Evolutionary conservation across 768 basidiomycete genomes (phyloP).

Genomic region (Termitomyces eurrhizus): DNA sequence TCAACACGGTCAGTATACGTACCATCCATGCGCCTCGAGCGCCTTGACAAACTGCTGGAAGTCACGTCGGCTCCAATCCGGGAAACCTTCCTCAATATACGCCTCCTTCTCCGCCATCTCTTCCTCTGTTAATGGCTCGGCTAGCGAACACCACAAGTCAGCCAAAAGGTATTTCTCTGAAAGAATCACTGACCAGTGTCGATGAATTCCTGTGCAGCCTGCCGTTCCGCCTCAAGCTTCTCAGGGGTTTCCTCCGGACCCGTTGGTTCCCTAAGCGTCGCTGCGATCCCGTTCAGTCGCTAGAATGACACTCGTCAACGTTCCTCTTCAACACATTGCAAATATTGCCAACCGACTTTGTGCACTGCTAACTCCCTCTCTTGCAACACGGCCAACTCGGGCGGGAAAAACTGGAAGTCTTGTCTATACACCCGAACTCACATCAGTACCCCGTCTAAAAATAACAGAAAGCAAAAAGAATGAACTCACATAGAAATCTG

Average conservation of each 20-base stretch:
- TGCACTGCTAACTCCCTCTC: slow-evolving; percentile 82
- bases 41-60: slow-evolving; percentile 89
- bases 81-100: slow-evolving; percentile 75
- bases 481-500: slow-evolving; percentile 72
- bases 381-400: slow-evolving; percentile 73
- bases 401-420: slow-evolving; percentile 97
- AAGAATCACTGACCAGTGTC: slow-evolving; percentile 57
- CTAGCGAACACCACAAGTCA: slow-evolving; percentile 32
- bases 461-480: neutral
- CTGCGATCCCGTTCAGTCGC: slow-evolving; percentile 65
- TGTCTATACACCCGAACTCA: slow-evolving; percentile 44
- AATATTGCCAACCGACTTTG: slow-evolving; percentile 42
- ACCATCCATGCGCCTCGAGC: slow-evolving; percentile 71
- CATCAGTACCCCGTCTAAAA: neutral
- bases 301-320: slow-evolving; percentile 19
- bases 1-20: slow-evolving; percentile 18
- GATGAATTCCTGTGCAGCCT: slow-evolving; percentile 79
- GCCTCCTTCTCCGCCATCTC: slow-evolving; percentile 80
- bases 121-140: slow-evolving; percentile 87
- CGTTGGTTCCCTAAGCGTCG: slow-evolving; percentile 59
- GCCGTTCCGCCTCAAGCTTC: slow-evolving; percentile 76
- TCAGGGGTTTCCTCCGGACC: slow-evolving; percentile 79
- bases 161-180: neutral
- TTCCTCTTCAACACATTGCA: neutral
- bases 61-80: slow-evolving; percentile 88